Conservation (phyloP, 352 stramenopile genomes). For the Phytophthora uliginosa region DNA sequence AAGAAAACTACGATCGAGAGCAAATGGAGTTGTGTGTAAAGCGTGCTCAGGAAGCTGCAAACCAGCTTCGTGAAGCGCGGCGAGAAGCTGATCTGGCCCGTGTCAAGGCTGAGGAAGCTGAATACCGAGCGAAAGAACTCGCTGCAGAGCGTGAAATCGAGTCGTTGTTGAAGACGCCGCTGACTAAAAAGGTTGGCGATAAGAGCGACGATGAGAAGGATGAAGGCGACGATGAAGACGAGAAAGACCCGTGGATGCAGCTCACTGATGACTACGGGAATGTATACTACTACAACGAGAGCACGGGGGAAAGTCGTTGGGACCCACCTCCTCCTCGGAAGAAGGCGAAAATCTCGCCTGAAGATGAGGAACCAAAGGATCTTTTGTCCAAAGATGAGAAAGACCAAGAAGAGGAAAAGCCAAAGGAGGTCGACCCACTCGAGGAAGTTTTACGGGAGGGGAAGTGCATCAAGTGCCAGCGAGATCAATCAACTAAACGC, state of each 20-base stretch:
- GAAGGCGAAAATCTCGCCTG: constrained; percentile 7
- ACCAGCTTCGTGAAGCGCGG: constrained; percentile 67
- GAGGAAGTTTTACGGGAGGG: constrained; percentile 25
- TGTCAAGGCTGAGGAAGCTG: constrained; percentile 56
- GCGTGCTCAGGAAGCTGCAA: constrained; percentile 51
- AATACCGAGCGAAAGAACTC: constrained; percentile 55
- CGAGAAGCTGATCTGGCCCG: constrained; percentile 67
- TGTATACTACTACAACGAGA: constrained; percentile 74
- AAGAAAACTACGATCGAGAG: constrained; percentile 68
- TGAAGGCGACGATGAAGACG: constrained; percentile 11
- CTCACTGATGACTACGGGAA: constrained; percentile 58
- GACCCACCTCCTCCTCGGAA: constrained; percentile 37
- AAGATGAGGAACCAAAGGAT: constrained; percentile 9
- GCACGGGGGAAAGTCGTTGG: constrained; percentile 64
- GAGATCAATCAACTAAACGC: constrained; percentile 48
- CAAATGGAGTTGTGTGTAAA: constrained; percentile 70
- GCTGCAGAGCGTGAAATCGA: constrained; percentile 45
- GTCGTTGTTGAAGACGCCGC: constrained; percentile 15
- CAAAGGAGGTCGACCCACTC: constrained; percentile 25
- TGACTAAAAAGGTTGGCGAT: not conserved
- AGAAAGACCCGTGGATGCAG: constrained; percentile 39
- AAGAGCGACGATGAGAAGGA: constrained; percentile 20
- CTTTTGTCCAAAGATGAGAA: not conserved
- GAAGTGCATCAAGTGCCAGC: constrained; percentile 54
- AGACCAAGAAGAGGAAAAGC: constrained; percentile 4